These are phyloP conservation scores for Manihot esculenta DNA, from an alignment of 441 rosid species.

Conservation along the genomic window DNA sequence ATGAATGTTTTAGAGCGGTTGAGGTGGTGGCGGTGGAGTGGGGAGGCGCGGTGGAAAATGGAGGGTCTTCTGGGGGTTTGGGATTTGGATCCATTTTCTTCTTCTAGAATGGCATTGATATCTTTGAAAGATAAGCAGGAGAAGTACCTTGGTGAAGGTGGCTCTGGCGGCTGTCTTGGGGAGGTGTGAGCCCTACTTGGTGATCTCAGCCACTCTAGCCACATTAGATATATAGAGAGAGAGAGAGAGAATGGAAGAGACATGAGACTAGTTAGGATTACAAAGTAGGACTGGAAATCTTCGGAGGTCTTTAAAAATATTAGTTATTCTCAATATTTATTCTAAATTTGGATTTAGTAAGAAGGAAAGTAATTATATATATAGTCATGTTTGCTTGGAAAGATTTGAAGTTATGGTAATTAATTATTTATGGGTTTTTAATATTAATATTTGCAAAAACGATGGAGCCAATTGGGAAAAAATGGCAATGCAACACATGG, in stretches of 20 bases:
- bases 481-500: too few relatives aligned
- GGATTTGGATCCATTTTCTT: constrained; percentile 19
- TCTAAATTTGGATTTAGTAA: too few relatives aligned
- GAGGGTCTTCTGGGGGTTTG: constrained; percentile 32
- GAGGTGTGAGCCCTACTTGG: constrained; percentile 30
- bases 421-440: too few relatives aligned
- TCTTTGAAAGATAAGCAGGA: constrained; percentile 77
- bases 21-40: constrained; percentile 25
- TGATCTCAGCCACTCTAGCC: constrained; percentile 55
- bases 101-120: constrained; percentile 46
- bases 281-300: background rate
- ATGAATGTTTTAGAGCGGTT: constrained; percentile 16
- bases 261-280: background rate
- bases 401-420: too few relatives aligned
- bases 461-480: too few relatives aligned
- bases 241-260: too few relatives aligned
- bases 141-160: constrained; percentile 27
- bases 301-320: too few relatives aligned
- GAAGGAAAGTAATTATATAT: too few relatives aligned
- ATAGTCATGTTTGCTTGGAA: too few relatives aligned
- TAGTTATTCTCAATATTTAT: too few relatives aligned
- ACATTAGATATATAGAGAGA: constrained; percentile 32
- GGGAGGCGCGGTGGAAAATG: constrained; percentile 65
- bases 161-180: constrained; percentile 23
- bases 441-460: too few relatives aligned